Percentiles rank a stretch among this genome's conserved stretches.
Evolutionary conservation across 192 early-diverging fungal genomes (phyloP).

Genomic region (Backusella macrospora): DNA sequence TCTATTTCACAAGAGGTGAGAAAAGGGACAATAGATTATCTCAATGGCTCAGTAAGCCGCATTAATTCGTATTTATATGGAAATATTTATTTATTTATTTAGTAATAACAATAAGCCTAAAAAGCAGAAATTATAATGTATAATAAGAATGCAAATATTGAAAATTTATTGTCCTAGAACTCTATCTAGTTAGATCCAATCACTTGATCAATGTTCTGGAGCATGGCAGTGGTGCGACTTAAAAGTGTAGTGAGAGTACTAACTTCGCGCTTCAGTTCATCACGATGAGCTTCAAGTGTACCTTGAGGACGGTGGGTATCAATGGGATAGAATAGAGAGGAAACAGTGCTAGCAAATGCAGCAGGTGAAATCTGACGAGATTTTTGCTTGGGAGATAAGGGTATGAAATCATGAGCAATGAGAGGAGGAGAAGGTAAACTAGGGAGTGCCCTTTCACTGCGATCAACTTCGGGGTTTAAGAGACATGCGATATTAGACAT

Average conservation of each 20-base stretch:
- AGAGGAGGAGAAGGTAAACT: constrained; percentile 35
- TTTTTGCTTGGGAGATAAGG: constrained; percentile 12
- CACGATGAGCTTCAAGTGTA: constrained; percentile 55
- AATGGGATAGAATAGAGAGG: background rate
- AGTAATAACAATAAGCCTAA: background rate
- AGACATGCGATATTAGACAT: constrained; percentile 25
- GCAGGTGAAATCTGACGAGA: background rate
- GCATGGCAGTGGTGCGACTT: constrained; percentile 53
- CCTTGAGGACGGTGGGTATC: constrained; percentile 33
- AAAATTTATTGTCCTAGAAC: background rate
- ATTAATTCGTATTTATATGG: background rate
- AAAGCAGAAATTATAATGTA: background rate
- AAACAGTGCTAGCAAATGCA: background rate
- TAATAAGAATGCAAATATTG: background rate
- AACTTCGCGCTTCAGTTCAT: constrained; percentile 59
- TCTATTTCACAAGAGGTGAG: background rate
- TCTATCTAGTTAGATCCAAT: constrained; percentile 28
- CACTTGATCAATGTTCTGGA: constrained; percentile 55
- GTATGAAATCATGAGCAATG: constrained; percentile 35
- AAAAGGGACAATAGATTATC: background rate
- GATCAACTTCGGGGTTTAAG: constrained; percentile 30
- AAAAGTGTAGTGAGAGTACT: constrained; percentile 52
- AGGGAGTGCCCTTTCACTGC: background rate
- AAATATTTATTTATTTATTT: background rate
- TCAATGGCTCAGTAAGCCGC: background rate